Percentiles rank a stretch among this genome's conserved stretches.
These are phyloP conservation scores for Ploettnerulaceae sp. DNA, from an alignment of 2,329 filamentous ascomycete genomes.

Conservation along the genomic window DNA sequence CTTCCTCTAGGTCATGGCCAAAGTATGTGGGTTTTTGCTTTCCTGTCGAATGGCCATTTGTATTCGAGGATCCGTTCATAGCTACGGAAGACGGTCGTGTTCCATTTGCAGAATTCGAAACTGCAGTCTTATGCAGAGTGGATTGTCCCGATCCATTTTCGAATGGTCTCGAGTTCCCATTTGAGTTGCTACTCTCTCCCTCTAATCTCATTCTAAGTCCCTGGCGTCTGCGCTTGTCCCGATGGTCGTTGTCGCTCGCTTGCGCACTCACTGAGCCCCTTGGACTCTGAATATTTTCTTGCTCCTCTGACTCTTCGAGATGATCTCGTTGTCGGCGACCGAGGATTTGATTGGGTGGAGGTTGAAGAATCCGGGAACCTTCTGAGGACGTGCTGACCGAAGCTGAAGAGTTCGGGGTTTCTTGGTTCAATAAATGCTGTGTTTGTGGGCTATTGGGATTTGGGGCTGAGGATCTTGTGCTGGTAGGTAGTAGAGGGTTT, in stretches of 20 bases:
- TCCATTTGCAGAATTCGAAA: constrained; percentile 43
- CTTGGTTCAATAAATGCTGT: constrained; percentile 17
- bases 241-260: constrained; percentile 30
- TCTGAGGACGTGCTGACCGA: constrained; percentile 21
- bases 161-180: constrained; percentile 48
- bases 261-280: constrained; percentile 21
- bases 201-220: constrained; percentile 59
- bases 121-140: constrained; percentile 40
- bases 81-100: constrained; percentile 42
- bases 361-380: constrained; percentile 26
- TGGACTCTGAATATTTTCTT: constrained; percentile 30
- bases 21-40: constrained; percentile 51
- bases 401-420: constrained; percentile 25
- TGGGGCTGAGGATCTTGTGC: constrained; percentile 43
- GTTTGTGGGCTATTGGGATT: constrained; percentile 25
- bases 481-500: constrained; percentile 45
- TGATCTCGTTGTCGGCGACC: constrained; percentile 51
- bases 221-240: constrained; percentile 55
- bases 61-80: constrained; percentile 50
- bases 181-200: constrained; percentile 48
- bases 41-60: constrained; percentile 27
- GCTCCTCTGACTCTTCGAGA: constrained; percentile 37
- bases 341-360: constrained; percentile 39
- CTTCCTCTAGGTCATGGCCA: constrained; percentile 87
- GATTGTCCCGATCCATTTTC: constrained; percentile 51